A percentile compares a stretch with the other conserved stretches of the same genome.
Evolutionary conservation across 108 stramenopile species (phyloP).

Genomic region (Bacterosira constricta): DNA sequence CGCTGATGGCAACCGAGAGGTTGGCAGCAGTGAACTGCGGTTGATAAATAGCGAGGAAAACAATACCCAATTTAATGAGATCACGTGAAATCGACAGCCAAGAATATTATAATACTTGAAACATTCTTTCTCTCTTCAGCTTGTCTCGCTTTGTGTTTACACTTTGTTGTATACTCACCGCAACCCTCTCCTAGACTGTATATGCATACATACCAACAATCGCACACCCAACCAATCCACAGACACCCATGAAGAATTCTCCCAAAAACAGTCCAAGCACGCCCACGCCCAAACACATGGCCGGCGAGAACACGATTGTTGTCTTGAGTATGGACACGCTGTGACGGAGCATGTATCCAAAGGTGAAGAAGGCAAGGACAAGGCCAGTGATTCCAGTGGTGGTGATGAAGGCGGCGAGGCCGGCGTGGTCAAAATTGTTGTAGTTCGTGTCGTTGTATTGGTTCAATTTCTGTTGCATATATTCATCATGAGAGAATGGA

Average conservation of each 20-base stretch:
- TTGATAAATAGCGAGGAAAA: neutral
- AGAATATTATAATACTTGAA: too few species aligned
- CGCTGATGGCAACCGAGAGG: slow-evolving; percentile 43
- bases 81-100: neutral
- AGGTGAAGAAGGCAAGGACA: neutral
- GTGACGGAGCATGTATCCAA: neutral
- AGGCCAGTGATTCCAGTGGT: neutral
- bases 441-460: neutral
- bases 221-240: neutral
- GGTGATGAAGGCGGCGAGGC: neutral
- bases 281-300: slow-evolving; percentile 28
- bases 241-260: slow-evolving; percentile 18
- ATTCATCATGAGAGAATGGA: too few species aligned
- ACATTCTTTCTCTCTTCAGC: too few species aligned
- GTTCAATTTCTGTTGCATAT: neutral
- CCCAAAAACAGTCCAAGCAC: slow-evolving; percentile 24
- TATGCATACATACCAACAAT: neutral
- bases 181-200: neutral
- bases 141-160: too few species aligned
- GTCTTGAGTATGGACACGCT: slow-evolving; percentile 31
- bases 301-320: slow-evolving; percentile 47
- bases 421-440: neutral
- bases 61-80: neutral
- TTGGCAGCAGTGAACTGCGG: neutral
- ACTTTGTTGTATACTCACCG: too few species aligned